Percentiles rank a stretch among this genome's conserved stretches.
phyloP scores from a whole-genome alignment of 805 yeast genomes.

The Clavispora phyllophila region DNA sequence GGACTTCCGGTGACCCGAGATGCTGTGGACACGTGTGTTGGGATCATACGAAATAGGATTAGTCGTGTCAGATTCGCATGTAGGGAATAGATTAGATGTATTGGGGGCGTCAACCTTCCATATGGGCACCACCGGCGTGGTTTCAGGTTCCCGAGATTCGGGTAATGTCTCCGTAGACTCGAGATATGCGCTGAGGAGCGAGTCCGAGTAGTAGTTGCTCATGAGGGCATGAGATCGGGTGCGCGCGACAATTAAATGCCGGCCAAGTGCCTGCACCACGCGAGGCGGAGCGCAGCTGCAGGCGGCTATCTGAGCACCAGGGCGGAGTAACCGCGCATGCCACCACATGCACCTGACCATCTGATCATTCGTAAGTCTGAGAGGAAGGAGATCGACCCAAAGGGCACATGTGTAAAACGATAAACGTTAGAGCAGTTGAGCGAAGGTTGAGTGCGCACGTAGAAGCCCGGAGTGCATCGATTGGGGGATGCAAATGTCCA shows the following conservation, averaged over 20 bases:
- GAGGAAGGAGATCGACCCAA: too few species aligned
- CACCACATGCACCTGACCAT: neutral
- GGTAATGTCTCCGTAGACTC: conserved; percentile 2
- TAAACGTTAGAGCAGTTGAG: too few species aligned
- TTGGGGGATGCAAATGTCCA: too few species aligned
- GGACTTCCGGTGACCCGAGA: too few species aligned
- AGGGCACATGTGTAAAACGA: too few species aligned
- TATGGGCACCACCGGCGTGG: neutral
- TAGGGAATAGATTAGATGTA: neutral
- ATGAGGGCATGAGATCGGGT: neutral
- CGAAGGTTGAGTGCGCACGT: too few species aligned
- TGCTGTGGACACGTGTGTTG: too few species aligned
- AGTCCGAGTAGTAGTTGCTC: conserved; percentile 3
- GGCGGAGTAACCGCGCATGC: neutral
- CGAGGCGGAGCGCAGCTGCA: neutral
- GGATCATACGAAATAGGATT: too few species aligned
- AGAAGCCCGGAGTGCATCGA: too few species aligned
- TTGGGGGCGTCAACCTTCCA: neutral
- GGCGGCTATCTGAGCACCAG: neutral
- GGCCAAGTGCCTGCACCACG: neutral
- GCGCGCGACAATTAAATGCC: neutral
- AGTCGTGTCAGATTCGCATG: too few species aligned
- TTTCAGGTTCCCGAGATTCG: neutral
- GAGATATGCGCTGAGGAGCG: conserved; percentile 8
- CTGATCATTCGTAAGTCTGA: too few species aligned